A percentile compares a stretch with the other conserved stretches of the same genome.
Evolutionary conservation across 2,329 filamentous ascomycete genomes (phyloP).

Genomic region (Metarhizium brunneum): DNA sequence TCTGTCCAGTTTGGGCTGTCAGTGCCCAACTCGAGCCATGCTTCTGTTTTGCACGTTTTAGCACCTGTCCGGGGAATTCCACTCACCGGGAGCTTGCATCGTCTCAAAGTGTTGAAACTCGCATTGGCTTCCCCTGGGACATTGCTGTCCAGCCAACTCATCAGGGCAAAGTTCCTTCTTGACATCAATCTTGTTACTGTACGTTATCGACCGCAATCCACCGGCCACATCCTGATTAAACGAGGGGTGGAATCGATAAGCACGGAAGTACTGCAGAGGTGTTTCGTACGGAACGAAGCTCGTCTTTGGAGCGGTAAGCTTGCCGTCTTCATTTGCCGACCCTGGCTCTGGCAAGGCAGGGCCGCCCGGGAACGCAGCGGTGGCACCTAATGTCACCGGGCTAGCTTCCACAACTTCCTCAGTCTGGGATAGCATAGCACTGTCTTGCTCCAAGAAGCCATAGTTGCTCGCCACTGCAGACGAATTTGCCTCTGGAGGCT

Average conservation of each 20-base stretch:
- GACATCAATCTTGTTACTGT: constrained; percentile 81
- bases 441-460: constrained; percentile 5
- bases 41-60: constrained; percentile 8
- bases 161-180: constrained; percentile 66
- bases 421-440: not conserved
- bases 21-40: constrained; percentile 31
- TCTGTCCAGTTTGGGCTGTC: constrained; percentile 45
- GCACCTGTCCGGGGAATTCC: constrained; percentile 9
- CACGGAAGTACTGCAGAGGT: constrained; percentile 71
- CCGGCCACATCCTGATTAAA: constrained; percentile 61
- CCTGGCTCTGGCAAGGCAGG: constrained; percentile 9
- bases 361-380: constrained; percentile 4
- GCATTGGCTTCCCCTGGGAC: constrained; percentile 63
- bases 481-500: constrained; percentile 37
- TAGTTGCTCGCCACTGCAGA: not conserved
- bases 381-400: not conserved
- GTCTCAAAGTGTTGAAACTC: constrained; percentile 64
- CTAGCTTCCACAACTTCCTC: not conserved
- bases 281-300: constrained; percentile 62
- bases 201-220: constrained; percentile 83
- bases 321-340: not conserved
- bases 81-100: constrained; percentile 30
- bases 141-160: constrained; percentile 61
- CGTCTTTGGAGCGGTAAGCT: constrained; percentile 7
- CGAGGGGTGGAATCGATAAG: constrained; percentile 80